Percentiles rank a stretch among this genome's conserved stretches.
Conservation (phyloP, 257 asterid species). For the Avicennia marina region DNA sequence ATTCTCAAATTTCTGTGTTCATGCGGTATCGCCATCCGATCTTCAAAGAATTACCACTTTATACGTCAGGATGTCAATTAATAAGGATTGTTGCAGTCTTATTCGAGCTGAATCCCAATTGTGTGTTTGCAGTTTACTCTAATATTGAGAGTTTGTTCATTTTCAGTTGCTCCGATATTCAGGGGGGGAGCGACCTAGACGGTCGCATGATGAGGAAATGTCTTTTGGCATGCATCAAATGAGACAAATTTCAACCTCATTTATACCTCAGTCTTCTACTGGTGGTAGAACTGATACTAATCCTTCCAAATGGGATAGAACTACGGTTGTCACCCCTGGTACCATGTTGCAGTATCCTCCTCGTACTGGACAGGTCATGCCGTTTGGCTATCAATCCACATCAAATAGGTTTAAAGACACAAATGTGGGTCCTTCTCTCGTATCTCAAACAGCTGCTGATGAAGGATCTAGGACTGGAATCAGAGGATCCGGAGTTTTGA, state of each 20-base stretch:
- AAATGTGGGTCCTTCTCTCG: constrained; percentile 44
- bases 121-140: constrained; percentile 22
- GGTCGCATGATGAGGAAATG: constrained; percentile 49
- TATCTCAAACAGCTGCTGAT: constrained; percentile 84
- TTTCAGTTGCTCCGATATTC: constrained; percentile 71
- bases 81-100: too few species aligned
- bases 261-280: constrained; percentile 44
- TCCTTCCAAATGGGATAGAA: constrained; percentile 52
- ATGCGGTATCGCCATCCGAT: too few species aligned
- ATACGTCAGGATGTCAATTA: too few species aligned
- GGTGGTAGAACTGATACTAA: constrained; percentile 50
- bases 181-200: constrained; percentile 56
- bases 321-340: constrained; percentile 39
- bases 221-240: constrained; percentile 48
- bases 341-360: constrained; percentile 62
- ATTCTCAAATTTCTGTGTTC: background rate
- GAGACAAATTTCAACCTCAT: constrained; percentile 53
- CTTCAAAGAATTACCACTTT: too few species aligned
- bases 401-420: constrained; percentile 62
- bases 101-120: constrained; percentile 6
- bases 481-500: constrained; percentile 71
- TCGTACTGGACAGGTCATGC: constrained; percentile 53
- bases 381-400: constrained; percentile 53
- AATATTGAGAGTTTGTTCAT: constrained; percentile 38
- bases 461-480: constrained; percentile 97